phyloP scores from a whole-genome alignment of 495 filamentous ascomycete genomes.

The Daldinia decipiens region DNA sequence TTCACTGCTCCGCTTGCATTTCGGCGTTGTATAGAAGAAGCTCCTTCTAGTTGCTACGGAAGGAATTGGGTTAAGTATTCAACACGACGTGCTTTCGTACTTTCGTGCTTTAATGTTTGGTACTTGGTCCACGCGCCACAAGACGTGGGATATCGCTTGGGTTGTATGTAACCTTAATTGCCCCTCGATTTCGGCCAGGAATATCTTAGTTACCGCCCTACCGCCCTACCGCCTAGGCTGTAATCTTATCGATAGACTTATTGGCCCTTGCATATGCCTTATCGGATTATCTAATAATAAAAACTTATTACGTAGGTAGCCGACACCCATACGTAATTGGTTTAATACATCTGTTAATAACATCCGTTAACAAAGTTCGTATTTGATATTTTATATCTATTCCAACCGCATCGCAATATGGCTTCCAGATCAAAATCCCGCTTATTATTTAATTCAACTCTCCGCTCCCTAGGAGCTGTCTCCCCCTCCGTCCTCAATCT shows the following conservation, averaged over 20 bases:
- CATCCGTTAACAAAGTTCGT: background rate
- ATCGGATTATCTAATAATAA: background rate
- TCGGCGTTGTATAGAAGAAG: background rate
- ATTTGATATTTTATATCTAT: background rate
- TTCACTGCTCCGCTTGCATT: background rate
- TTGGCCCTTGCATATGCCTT: background rate
- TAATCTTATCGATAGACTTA: background rate
- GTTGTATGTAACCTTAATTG: background rate
- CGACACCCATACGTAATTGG: background rate
- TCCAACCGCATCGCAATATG: constrained; percentile 15
- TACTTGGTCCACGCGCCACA: no score
- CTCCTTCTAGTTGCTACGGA: background rate
- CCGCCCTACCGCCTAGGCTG: no score
- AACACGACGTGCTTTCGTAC: no score
- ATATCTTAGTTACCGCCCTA: constrained; percentile 15
- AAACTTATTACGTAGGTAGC: constrained; percentile 9
- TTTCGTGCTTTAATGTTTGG: no score
- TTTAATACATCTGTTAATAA: background rate
- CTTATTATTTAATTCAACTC: constrained; percentile 7
- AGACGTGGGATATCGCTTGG: no score
- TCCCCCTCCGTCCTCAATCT: constrained; percentile 32
- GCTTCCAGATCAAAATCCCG: constrained; percentile 21
- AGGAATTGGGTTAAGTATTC: background rate
- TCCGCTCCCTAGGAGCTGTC: constrained; percentile 18
- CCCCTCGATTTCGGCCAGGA: constrained; percentile 29